These are phyloP conservation scores for Leptographium procerum DNA, from an alignment of 2,329 filamentous ascomycete genomes.

Conservation along the genomic window DNA sequence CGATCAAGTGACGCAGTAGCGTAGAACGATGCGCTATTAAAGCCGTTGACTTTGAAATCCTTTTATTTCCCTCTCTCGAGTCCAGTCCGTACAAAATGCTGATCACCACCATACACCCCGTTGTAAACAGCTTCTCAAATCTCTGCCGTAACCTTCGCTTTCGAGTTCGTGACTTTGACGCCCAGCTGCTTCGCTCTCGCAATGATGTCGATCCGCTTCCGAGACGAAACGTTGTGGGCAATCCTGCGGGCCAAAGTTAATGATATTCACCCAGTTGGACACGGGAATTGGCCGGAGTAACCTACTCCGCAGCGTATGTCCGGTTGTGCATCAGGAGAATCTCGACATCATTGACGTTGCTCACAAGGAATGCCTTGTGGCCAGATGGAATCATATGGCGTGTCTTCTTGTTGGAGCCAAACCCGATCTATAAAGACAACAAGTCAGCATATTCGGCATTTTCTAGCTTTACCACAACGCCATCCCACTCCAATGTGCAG, in stretches of 20 bases:
- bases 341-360: conserved; percentile 91
- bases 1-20: neutral
- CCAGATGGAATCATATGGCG: conserved; percentile 97
- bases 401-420: conserved; percentile 99
- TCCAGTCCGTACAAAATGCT: conserved; percentile 10
- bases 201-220: conserved; percentile 98
- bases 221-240: conserved; percentile 91
- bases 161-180: conserved; percentile 99
- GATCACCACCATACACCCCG: conserved; percentile 3
- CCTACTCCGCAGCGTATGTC: conserved; percentile 97
- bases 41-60: neutral
- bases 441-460: neutral
- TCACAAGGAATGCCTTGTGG: conserved; percentile 99
- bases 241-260: conserved; percentile 50
- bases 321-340: conserved; percentile 99
- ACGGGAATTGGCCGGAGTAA: conserved; percentile 15
- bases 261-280: neutral
- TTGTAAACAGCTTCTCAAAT: conserved; percentile 35
- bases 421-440: conserved; percentile 64
- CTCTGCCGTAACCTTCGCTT: conserved; percentile 98
- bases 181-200: conserved; percentile 94
- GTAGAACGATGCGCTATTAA: neutral
- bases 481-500: neutral
- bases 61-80: conserved; percentile 3
- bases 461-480: neutral